phyloP scores from a whole-genome alignment of 768 basidiomycete species.

The Boletus tylopilopsis region DNA sequence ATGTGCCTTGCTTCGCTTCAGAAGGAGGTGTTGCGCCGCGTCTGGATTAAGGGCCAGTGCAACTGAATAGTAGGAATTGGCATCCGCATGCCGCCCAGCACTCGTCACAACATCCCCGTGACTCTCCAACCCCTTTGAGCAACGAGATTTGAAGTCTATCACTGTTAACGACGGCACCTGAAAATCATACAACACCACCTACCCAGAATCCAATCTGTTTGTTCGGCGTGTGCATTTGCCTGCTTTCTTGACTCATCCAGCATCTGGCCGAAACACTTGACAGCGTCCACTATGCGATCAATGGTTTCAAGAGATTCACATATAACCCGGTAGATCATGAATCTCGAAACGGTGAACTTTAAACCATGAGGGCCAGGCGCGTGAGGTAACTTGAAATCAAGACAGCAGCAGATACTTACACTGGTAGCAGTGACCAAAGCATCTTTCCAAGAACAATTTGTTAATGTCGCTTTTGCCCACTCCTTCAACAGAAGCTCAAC shows the following conservation, averaged over 20 bases:
- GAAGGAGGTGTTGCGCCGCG: not conserved
- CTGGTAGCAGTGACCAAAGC: not conserved
- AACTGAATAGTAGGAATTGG: not conserved
- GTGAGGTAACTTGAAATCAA: not conserved
- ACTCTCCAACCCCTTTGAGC: not conserved
- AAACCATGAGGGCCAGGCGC: not conserved
- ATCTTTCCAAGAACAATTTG: not conserved
- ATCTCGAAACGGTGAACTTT: not conserved
- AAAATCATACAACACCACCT: not conserved
- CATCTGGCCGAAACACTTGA: not conserved
- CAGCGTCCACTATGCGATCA: not conserved
- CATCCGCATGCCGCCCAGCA: not conserved
- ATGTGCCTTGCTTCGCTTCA: not conserved
- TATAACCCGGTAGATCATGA: not conserved
- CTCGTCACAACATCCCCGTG: not conserved
- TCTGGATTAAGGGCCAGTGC: not conserved
- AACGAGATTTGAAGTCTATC: not conserved
- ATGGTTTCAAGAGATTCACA: not conserved
- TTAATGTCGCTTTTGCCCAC: constrained; percentile 1
- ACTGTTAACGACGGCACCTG: not conserved
- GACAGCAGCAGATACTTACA: not conserved
- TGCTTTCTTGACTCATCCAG: not conserved
- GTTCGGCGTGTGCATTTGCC: not conserved
- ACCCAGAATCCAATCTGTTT: not conserved
- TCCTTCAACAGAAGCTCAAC: not conserved